These are phyloP conservation scores for Opeltia flavorubescens DNA, from an alignment of 495 filamentous ascomycete species.

Conservation along the genomic window DNA sequence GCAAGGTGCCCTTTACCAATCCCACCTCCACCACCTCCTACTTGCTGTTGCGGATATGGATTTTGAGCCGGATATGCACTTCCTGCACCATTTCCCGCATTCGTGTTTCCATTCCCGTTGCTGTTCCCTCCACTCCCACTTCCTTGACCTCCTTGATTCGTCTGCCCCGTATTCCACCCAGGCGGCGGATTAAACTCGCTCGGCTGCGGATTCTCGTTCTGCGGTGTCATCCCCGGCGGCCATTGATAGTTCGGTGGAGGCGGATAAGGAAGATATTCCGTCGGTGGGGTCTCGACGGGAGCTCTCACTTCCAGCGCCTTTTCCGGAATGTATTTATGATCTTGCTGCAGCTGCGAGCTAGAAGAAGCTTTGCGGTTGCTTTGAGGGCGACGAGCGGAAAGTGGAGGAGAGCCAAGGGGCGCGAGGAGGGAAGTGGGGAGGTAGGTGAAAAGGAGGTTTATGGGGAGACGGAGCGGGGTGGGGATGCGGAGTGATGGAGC, in stretches of 20 bases:
- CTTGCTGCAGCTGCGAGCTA: background rate
- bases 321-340: slow-evolving; percentile 1
- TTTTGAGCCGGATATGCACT: too few relatives aligned
- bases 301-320: too few relatives aligned
- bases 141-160: slow-evolving; percentile 1
- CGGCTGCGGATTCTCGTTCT: slow-evolving; percentile 10
- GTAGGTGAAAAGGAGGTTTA: background rate
- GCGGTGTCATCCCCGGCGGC: slow-evolving; percentile 7
- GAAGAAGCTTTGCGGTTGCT: background rate
- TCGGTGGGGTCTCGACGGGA: slow-evolving; percentile 10
- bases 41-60: background rate
- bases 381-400: background rate
- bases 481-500: background rate
- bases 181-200: slow-evolving; percentile 11
- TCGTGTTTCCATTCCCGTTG: background rate
- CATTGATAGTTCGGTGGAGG: slow-evolving; percentile 8
- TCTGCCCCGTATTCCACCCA: slow-evolving; percentile 8
- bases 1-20: background rate
- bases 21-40: background rate
- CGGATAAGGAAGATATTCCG: slow-evolving; percentile 12
- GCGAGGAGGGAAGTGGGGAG: background rate
- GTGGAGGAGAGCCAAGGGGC: background rate
- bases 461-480: background rate
- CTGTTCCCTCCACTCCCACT: slow-evolving; percentile 4
- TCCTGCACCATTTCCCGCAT: background rate